Percentiles rank a stretch among this genome's conserved stretches.
phyloP scores from a whole-genome alignment of 768 basidiomycete species.

The Lactarius sp. region DNA sequence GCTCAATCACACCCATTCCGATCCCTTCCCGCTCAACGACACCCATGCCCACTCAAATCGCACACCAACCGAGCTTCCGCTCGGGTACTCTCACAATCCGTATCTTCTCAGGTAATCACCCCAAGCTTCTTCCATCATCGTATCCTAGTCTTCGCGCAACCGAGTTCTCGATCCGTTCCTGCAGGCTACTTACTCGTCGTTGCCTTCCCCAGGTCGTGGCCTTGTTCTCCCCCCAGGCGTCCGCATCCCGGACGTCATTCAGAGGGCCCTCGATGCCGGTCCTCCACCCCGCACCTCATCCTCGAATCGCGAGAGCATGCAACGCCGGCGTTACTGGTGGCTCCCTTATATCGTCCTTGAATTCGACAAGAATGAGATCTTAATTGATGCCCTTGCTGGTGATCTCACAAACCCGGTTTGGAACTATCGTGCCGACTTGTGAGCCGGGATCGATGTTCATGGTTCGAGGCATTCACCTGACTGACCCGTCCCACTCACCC shows the following conservation, averaged over 20 bases:
- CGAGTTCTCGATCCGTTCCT: neutral
- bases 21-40: constrained; percentile 64
- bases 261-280: constrained; percentile 66
- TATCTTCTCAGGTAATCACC: constrained; percentile 77
- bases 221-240: constrained; percentile 75
- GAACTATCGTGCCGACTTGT: constrained; percentile 97
- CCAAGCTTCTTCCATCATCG: neutral
- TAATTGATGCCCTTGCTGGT: constrained; percentile 95
- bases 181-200: neutral
- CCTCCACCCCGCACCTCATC: constrained; percentile 51
- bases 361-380: constrained; percentile 95
- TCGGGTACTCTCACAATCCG: constrained; percentile 93
- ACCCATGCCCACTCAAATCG: constrained; percentile 44
- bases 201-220: constrained; percentile 58
- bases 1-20: constrained; percentile 77
- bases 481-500: neutral
- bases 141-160: neutral
- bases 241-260: constrained; percentile 77
- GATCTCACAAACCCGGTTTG: constrained; percentile 85
- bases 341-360: constrained; percentile 96
- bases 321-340: constrained; percentile 92
- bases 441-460: constrained; percentile 34
- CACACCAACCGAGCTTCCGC: constrained; percentile 49
- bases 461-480: constrained; percentile 16
- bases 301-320: constrained; percentile 78